Conservation (phyloP, 2,329 filamentous ascomycete species). For the Dactylonectria macrodidyma region DNA sequence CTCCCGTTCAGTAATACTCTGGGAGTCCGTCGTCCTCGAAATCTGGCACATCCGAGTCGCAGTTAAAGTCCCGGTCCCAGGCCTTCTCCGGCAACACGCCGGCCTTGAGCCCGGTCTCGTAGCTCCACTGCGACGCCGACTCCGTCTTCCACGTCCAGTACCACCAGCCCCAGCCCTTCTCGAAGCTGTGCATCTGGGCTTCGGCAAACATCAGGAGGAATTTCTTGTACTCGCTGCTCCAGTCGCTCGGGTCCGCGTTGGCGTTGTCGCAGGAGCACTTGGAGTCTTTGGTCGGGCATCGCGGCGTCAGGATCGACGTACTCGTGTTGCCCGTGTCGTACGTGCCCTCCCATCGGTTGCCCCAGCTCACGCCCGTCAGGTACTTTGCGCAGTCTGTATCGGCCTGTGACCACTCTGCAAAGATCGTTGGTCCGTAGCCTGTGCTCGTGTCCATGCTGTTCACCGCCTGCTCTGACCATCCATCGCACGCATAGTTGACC, state of each 20-base stretch:
- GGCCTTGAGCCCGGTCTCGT: constrained; percentile 82
- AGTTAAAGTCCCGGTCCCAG: constrained; percentile 79
- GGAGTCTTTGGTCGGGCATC: constrained; percentile 78
- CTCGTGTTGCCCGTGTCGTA: constrained; percentile 76
- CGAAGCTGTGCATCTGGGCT: constrained; percentile 96
- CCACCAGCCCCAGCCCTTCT: constrained; percentile 96
- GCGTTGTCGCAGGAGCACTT: constrained; percentile 82
- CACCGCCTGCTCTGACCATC: constrained; percentile 86
- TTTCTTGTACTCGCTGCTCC: constrained; percentile 82
- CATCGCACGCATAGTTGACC: constrained; percentile 87
- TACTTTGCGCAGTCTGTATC: constrained; percentile 93
- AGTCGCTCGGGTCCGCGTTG: constrained; percentile 79
- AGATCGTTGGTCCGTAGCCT: constrained; percentile 93
- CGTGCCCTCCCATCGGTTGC: constrained; percentile 93
- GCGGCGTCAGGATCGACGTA: constrained; percentile 76
- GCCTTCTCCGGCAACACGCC: constrained; percentile 86
- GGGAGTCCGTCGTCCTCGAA: constrained; percentile 62
- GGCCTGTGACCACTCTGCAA: constrained; percentile 97
- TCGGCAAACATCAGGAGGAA: constrained; percentile 93
- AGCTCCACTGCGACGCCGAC: constrained; percentile 90
- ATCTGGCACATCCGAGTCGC: constrained; percentile 69
- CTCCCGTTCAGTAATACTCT: constrained; percentile 61
- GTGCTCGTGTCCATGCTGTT: constrained; percentile 79
- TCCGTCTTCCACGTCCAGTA: constrained; percentile 99
- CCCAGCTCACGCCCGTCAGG: constrained; percentile 91